Evolutionary conservation across 441 rosid species (phyloP), one percentile per base, ranked within the genome.

Genomic region (Daphne laureola): DNA sequence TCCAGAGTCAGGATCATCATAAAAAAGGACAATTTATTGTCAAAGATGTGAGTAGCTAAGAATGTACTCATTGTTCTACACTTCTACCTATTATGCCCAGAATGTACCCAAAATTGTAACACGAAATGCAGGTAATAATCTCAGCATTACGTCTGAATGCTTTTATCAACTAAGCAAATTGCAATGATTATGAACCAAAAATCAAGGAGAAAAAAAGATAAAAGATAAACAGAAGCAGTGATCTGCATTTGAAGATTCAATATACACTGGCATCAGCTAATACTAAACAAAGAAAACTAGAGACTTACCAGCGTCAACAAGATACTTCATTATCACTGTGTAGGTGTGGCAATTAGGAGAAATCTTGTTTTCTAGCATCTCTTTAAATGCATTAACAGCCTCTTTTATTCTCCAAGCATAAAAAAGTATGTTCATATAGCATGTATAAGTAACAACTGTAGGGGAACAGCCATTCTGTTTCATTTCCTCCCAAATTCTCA

Each of bases 391-490:
- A 31, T 7, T 31, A 31, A 1, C 11, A 31, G 38, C 38, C 38
- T 31, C 38, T 31, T 31, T 31, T 31, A 31, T 9, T 31, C 38
- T 31, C 38, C 38, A 0, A 31, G 38, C 38, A 31, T 31, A 3
- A 31, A 31, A 31, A 31, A 31, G 38, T 31, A 31, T 31, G 38
- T 31, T 31, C 38, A 31, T 31, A 31, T 31, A 31, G 1, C 9
- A 7, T 31, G 38, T 31, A 31, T 31, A 31, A 31, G 38, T 31
- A 9, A 31, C 38, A 26, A 84, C 84, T 0, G 87, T 79, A 48
- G 84, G 88, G 47, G 52, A 61, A 43, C 78, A 66, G 2, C 83
- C 76, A 2, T 67, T 57, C 31, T 55, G 82, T 56, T 64, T 73
- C 73, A 59, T 59, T 59, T 59, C 63, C 17, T 26, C 43, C 63